These are phyloP conservation scores for Eucalyptus polyanthemos DNA, from an alignment of 345 rosid species.

Conservation along the genomic window DNA sequence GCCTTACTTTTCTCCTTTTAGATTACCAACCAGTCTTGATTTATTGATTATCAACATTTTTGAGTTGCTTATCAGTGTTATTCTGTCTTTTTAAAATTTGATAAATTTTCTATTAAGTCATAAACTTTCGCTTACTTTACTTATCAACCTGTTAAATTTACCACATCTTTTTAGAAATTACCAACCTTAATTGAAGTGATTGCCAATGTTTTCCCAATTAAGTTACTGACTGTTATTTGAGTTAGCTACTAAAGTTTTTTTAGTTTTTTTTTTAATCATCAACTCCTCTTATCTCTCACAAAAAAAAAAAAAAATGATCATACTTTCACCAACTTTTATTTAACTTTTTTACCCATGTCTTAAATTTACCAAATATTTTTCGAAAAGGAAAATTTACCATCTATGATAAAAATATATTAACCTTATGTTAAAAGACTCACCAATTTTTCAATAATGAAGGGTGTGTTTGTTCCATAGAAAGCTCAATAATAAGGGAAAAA, in stretches of 20 bases:
- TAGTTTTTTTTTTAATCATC: not conserved
- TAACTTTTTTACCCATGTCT: not conserved
- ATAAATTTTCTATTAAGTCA: not conserved
- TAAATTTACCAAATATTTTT: not conserved
- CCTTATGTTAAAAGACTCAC: not conserved
- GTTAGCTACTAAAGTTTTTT: not conserved
- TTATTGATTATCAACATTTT: not conserved
- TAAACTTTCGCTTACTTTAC: not conserved
- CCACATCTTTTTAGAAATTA: not conserved
- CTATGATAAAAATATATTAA: not conserved
- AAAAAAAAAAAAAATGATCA: not conserved
- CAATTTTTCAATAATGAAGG: not conserved
- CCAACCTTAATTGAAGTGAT: not conserved
- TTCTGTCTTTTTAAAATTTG: not conserved
- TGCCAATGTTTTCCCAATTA: not conserved
- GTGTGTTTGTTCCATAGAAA: not conserved
- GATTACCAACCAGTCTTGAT: not conserved
- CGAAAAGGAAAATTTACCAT: not conserved
- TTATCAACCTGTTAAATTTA: not conserved
- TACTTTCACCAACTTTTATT: not conserved
- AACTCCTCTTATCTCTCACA: not conserved
- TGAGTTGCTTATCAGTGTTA: not conserved
- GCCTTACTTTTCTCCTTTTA: not conserved
- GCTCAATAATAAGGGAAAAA: no score
- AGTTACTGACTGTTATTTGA: not conserved